Evolutionary conservation across 2,329 filamentous ascomycete species (phyloP).

Genomic region (Colletotrichum siamense): DNA sequence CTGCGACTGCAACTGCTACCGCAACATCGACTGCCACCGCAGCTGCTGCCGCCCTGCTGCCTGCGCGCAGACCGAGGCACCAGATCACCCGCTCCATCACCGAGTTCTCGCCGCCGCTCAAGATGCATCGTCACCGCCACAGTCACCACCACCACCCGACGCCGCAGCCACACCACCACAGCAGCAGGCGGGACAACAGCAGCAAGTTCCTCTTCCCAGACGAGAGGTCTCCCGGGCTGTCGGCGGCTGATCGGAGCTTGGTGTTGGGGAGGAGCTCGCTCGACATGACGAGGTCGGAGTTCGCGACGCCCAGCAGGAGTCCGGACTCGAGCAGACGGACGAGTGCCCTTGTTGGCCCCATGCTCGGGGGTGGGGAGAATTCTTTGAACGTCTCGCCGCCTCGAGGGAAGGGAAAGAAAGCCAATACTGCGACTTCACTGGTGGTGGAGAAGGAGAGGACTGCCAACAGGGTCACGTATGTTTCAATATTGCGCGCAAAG

Average conservation of each 20-base stretch:
- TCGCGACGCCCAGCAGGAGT: slow-evolving; percentile 47
- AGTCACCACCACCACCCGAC: slow-evolving; percentile 39
- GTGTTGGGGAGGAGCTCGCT: slow-evolving; percentile 41
- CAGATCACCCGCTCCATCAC: slow-evolving; percentile 62
- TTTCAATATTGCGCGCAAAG: background rate
- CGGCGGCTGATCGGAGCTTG: slow-evolving; percentile 21
- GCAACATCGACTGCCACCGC: background rate
- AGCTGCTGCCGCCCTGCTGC: slow-evolving; percentile 1
- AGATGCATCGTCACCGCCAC: slow-evolving; percentile 36
- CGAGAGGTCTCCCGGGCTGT: slow-evolving; percentile 28
- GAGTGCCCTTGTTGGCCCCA: slow-evolving; percentile 38
- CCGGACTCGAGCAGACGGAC: slow-evolving; percentile 48
- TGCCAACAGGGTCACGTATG: slow-evolving; percentile 46
- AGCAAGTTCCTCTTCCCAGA: slow-evolving; percentile 24
- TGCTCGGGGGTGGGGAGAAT: slow-evolving; percentile 25
- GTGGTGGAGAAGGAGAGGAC: slow-evolving; percentile 47
- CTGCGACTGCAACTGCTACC: background rate
- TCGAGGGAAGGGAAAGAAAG: slow-evolving; percentile 24
- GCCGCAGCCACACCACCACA: slow-evolving; percentile 32
- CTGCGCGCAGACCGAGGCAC: slow-evolving; percentile 41
- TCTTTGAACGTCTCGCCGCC: background rate
- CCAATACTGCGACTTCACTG: slow-evolving; percentile 42
- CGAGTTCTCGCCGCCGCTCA: slow-evolving; percentile 55
- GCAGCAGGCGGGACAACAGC: background rate
- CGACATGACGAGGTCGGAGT: slow-evolving; percentile 51